phyloP scores from a whole-genome alignment of 116 monocot genomes.

The Papilionanthe hybrid region DNA sequence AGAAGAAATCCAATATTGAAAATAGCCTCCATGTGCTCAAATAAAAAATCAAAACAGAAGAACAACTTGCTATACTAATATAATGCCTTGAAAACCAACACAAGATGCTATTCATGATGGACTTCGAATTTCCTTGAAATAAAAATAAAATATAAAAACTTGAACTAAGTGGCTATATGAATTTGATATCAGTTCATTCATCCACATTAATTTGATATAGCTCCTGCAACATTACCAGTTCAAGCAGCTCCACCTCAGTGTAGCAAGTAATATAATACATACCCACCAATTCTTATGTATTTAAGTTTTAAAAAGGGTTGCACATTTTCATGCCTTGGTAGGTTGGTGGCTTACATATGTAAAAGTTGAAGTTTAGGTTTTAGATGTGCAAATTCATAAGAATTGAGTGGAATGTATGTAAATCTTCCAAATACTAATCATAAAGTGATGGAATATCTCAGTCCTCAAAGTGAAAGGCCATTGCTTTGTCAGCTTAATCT shows the following conservation, averaged over 20 bases:
- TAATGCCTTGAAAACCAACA: not conserved
- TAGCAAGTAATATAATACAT: not conserved
- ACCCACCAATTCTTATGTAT: too few species aligned
- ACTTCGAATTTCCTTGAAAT: not conserved
- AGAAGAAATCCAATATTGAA: not conserved
- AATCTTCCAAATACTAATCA: not conserved
- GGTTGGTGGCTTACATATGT: too few species aligned
- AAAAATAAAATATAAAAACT: too few species aligned
- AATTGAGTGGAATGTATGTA: too few species aligned
- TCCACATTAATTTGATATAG: not conserved
- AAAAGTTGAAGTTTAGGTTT: too few species aligned
- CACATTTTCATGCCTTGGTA: too few species aligned
- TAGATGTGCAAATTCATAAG: too few species aligned
- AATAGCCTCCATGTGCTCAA: not conserved
- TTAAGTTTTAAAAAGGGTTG: too few species aligned
- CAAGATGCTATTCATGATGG: not conserved
- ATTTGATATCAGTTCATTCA: constrained; percentile 1
- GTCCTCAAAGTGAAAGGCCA: constrained; percentile 87
- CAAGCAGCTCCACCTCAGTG: not conserved
- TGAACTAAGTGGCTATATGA: not conserved
- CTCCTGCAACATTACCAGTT: not conserved
- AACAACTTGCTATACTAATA: not conserved
- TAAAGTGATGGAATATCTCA: constrained; percentile 51
- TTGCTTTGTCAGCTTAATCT: constrained; percentile 79
- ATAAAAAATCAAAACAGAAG: not conserved